These are phyloP conservation scores for Ephemerocybe angulata DNA, from an alignment of 768 basidiomycete genomes.

Conservation along the genomic window DNA sequence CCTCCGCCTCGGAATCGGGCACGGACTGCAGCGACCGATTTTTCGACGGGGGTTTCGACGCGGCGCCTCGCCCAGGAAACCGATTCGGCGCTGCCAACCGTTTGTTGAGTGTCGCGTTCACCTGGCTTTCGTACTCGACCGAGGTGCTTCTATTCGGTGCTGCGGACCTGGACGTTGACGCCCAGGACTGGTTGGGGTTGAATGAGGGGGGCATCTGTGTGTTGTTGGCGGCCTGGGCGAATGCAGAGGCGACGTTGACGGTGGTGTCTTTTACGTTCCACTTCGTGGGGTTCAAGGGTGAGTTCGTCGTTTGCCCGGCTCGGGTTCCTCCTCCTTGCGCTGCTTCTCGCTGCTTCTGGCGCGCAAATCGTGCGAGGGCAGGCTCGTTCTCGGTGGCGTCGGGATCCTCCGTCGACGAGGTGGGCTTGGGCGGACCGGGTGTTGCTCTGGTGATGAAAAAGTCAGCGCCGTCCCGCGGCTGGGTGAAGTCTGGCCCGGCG, in stretches of 20 bases:
- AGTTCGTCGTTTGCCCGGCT: slow-evolving; percentile 41
- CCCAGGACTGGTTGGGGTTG: slow-evolving; percentile 66
- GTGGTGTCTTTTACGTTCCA: slow-evolving; percentile 80
- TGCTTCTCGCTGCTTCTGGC: slow-evolving; percentile 41
- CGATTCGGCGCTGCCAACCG: slow-evolving; percentile 24
- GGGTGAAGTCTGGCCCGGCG: slow-evolving; percentile 14
- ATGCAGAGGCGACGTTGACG: slow-evolving; percentile 82
- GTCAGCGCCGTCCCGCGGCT: neutral
- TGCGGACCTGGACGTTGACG: slow-evolving; percentile 50
- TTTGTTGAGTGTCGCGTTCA: slow-evolving; percentile 26
- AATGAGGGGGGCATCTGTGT: slow-evolving; percentile 34
- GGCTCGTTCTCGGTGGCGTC: slow-evolving; percentile 34
- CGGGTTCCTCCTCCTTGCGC: slow-evolving; percentile 27
- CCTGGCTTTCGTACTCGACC: slow-evolving; percentile 72
- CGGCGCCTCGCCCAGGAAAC: slow-evolving; percentile 18
- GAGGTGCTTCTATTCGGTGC: slow-evolving; percentile 64
- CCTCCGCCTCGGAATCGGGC: slow-evolving; percentile 68
- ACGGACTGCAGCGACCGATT: slow-evolving; percentile 50
- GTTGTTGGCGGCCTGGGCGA: slow-evolving; percentile 59
- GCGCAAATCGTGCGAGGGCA: slow-evolving; percentile 41
- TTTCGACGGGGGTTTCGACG: slow-evolving; percentile 53
- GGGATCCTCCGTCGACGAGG: slow-evolving; percentile 34
- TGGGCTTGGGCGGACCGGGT: slow-evolving; percentile 47
- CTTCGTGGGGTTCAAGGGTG: slow-evolving; percentile 58
- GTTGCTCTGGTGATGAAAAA: slow-evolving; percentile 8